These are phyloP conservation scores for Auriscalpium orientale DNA, from an alignment of 768 basidiomycete genomes.

Conservation along the genomic window DNA sequence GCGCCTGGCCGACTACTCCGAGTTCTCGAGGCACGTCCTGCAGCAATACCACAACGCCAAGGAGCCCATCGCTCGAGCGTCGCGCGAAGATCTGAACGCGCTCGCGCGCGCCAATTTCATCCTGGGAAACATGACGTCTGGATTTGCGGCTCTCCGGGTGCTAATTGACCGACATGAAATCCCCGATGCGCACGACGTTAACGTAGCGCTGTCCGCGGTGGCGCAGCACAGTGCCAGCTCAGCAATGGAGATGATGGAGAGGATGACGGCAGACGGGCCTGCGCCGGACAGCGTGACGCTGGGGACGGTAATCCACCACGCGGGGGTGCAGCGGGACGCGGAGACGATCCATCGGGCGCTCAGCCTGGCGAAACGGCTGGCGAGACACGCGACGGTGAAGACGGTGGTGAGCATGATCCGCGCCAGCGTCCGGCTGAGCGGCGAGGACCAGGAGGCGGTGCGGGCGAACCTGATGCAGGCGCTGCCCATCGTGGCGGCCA, in stretches of 20 bases:
- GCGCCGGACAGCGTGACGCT: conserved; percentile 47
- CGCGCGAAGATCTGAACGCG: conserved; percentile 47
- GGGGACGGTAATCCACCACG: conserved; percentile 57
- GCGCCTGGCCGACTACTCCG: conserved; percentile 19
- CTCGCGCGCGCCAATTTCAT: conserved; percentile 58
- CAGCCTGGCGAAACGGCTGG: conserved; percentile 28
- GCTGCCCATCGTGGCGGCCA: conserved; percentile 33
- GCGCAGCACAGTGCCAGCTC: conserved; percentile 39
- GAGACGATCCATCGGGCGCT: conserved; percentile 39
- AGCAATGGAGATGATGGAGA: conserved; percentile 41
- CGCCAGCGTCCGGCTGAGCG: conserved; percentile 17
- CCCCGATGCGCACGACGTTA: conserved; percentile 59
- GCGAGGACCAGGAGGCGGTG: conserved; percentile 17
- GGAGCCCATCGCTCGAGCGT: conserved; percentile 38
- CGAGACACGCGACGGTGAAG: conserved; percentile 37
- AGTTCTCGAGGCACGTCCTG: conserved; percentile 41
- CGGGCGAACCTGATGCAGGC: conserved; percentile 32
- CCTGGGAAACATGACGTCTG: conserved; percentile 39
- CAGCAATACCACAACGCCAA: conserved; percentile 34
- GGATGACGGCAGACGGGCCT: conserved; percentile 42
- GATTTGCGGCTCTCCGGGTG: conserved; percentile 38
- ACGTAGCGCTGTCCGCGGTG: conserved; percentile 50
- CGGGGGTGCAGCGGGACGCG: conserved; percentile 37
- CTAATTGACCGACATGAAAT: conserved; percentile 41
- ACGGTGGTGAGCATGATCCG: conserved; percentile 27